These are phyloP conservation scores for Metschnikowia vanudenii DNA, from an alignment of 805 yeast species.

Conservation along the genomic window DNA sequence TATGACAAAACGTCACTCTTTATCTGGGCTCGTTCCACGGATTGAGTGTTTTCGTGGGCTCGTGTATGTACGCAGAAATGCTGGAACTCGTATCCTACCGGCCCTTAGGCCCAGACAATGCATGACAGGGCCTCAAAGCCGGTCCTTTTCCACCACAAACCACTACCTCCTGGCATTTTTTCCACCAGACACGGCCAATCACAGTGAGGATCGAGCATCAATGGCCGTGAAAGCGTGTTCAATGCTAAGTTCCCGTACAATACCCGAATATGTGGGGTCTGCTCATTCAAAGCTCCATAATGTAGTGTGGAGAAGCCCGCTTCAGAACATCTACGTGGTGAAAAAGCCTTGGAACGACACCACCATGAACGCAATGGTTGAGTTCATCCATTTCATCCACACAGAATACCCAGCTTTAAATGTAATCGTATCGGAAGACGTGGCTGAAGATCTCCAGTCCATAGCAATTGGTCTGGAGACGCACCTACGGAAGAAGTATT, in stretches of 20 bases:
- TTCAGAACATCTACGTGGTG: slow-evolving; percentile 72
- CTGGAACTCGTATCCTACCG: too few species aligned
- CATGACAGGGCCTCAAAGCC: too few species aligned
- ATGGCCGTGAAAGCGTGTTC: slow-evolving; percentile 13
- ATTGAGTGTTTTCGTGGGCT: too few species aligned
- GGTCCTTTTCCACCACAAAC: too few species aligned
- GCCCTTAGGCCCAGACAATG: too few species aligned
- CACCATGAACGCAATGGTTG: slow-evolving; percentile 65
- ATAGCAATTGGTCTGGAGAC: not conserved
- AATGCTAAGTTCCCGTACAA: slow-evolving; percentile 14
- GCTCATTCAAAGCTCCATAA: slow-evolving; percentile 62
- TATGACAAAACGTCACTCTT: too few species aligned
- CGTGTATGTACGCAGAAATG: too few species aligned
- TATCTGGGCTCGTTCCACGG: too few species aligned
- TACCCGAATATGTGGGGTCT: slow-evolving; percentile 53
- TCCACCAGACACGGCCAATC: too few species aligned
- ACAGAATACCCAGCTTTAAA: slow-evolving; percentile 67
- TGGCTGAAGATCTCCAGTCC: slow-evolving; percentile 59
- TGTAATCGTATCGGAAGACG: slow-evolving; percentile 73
- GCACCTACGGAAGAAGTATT: not conserved
- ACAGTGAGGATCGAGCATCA: too few species aligned
- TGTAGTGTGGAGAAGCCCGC: slow-evolving; percentile 68
- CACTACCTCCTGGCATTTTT: too few species aligned
- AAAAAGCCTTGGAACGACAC: slow-evolving; percentile 78
- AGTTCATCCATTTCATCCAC: slow-evolving; percentile 61